Base-by-base conservation (phyloP, 176 grass and related monocot species). In the Canna indica region DNA sequence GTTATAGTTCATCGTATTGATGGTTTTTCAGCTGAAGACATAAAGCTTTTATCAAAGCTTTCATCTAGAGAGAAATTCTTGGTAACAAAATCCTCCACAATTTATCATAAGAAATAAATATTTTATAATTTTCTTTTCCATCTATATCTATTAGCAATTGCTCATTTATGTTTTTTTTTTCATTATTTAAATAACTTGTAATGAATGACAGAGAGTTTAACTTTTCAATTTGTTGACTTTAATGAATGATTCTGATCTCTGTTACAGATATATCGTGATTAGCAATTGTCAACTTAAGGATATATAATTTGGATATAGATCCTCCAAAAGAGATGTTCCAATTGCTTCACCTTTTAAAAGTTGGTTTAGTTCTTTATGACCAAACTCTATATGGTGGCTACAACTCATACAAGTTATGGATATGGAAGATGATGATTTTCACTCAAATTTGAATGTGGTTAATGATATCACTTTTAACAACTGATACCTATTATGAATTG, bases 1-100 rank as follows among this genome's bases (percentile, higher is more conserved):
- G 63, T 78, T 34, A 80, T 78, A 56, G 72, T 81, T 76, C 77
- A 54, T 57, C 75, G 78, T 59, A 68, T 80, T 74, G 87, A 83
- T 70, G 81, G 79, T 80, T 90, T 91, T 53, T 77, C 84, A 47
- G 68, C 80, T 59, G 66, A 80, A 78, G 87, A 88, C 62, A 22
- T 85, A 69, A 72, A 88, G 82, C 77, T 88, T 25, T 69, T 88
- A 68, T 87, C 83, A 39, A 88, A 85, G 67, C 61, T 88, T 33
- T 74, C 73, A 77, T 59, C 75, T 17, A 45, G 59, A 85, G 69
- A 71, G 65, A 83, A 54, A 68, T 60, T 45, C 18, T 4, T 2
- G 71, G 71, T 73, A 70, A 25, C 24, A 41, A 33, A 66, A 25
- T 38, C 33, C 29, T 66, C 63, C 18, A 14, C n/a, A n/a, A n/a